phyloP scores from a whole-genome alignment of 192 early-diverging fungal species.

The Mortierella claussenii region DNA sequence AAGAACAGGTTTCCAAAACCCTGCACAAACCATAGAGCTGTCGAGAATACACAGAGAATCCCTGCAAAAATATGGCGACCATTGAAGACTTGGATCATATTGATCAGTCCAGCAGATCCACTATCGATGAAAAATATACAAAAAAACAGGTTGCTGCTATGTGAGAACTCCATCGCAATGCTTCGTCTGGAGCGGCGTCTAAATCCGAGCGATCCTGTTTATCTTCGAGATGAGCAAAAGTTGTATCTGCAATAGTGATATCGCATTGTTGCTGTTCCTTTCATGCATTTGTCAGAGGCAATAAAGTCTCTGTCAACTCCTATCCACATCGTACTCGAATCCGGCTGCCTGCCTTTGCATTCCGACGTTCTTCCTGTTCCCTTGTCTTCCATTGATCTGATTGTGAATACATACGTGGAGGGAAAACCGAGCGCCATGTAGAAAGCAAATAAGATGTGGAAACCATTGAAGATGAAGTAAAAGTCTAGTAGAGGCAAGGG shows the following conservation, averaged over 20 bases:
- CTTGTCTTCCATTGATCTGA: too few species aligned
- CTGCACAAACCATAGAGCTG: conserved; percentile 60
- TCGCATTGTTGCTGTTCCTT: too few species aligned
- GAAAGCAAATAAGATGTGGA: conserved; percentile 81
- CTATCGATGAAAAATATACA: conserved; percentile 22
- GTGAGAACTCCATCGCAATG: too few species aligned
- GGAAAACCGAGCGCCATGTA: conserved; percentile 92
- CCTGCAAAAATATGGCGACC: conserved; percentile 75
- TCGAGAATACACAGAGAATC: conserved; percentile 66
- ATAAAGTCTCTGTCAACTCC: too few species aligned
- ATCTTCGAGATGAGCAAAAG: too few species aligned
- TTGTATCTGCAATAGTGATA: too few species aligned
- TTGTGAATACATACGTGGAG: conserved; percentile 71
- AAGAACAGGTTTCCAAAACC: conserved; percentile 37
- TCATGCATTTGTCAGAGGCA: too few species aligned
- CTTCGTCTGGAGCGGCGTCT: too few species aligned
- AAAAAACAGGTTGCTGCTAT: background rate
- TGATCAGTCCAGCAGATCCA: conserved; percentile 85
- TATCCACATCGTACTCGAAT: too few species aligned
- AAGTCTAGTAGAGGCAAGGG: conserved; percentile 61
- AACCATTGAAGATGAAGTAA: conserved; percentile 88
- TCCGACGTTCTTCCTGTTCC: too few species aligned
- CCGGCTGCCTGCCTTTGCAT: too few species aligned
- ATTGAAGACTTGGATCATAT: conserved; percentile 76
- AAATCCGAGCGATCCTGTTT: too few species aligned